Evolutionary conservation across 169 alveolate species (phyloP), one percentile per base, ranked within the genome.

Genomic region (Perkinsus olseni): DNA sequence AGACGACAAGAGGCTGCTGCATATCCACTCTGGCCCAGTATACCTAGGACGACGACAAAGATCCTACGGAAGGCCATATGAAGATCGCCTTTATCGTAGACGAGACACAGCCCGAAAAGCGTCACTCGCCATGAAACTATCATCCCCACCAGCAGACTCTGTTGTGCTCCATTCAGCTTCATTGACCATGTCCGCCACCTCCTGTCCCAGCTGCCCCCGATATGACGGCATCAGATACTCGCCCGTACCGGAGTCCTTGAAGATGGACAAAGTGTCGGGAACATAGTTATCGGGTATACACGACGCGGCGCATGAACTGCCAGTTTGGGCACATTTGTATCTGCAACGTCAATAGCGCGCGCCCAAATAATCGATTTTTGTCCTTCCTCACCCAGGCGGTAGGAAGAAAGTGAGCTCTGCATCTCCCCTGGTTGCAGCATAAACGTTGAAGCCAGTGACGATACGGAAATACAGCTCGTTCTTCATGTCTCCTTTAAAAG

Each of bases 401-500:
- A 62, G 82, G 37, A 62, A 13, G 82, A 62, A 62, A 21, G 82
- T 62, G 36, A 62, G 13, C 82, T 62, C 36, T 3, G 34, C 82
- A 62, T 62, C 82, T 28, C 82, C 82, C 36, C 82, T 62, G 4
- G 82, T 91, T 38, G 93, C 93, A 6, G 93, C 93, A n/a, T 39
- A 91, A 4, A 51, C 48, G 74, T 48, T 91, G 74, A 91, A 39
- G 74, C 93, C 93, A 37, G 62, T 31, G 36, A 91, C 93, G 38
- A 91, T 39, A 0, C 62, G 48, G 36, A 91, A 36, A 39, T 91
- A 91, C 40, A 91, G 39, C 39, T 39, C 93, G 93, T 91, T 91
- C 36, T 91, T 62, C 82, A 45, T 39, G 93, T 91, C 93, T 38
- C 93, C 93, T 37, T 91, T 91, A 74, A 91, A 91, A 0, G 93